Base-by-base conservation (phyloP, 2,329 filamentous ascomycete genomes). In the Herpomyces periplanetae region DNA sequence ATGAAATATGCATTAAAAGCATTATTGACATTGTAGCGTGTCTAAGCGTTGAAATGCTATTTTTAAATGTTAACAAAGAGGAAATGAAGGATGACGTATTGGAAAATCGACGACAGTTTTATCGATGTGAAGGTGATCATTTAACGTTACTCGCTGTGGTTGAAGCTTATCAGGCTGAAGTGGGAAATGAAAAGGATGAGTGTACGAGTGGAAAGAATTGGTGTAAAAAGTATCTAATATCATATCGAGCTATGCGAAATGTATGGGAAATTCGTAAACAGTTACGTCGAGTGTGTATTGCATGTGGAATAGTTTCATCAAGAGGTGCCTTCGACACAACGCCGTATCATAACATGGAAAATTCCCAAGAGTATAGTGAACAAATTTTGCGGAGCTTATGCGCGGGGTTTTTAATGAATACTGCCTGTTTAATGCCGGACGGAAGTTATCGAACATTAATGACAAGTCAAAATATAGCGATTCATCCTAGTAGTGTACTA, bases 1-100 rank as follows among this genome's bases (percentile, higher is more conserved):
- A 60, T 0, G 52, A 61, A 16, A 51, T n/a, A n/a, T n/a, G n/a
- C n/a, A n/a, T n/a, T n/a, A n/a, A n/a, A n/a, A n/a, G n/a, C n/a
- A n/a, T n/a, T n/a, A n/a, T n/a, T n/a, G n/a, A n/a, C n/a, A n/a
- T n/a, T n/a, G n/a, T 60, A 19, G 50, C 55, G 1, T 51, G 48
- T 17, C 40, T 61, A n/a, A 55, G 49, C 24, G 52, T 57, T 1
- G 55, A 61, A 29, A 55, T 49, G 27, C 46, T 61, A 12, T 60
- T 58, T 31, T 12, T 17, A 12, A 50, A 52, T 23, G 40, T 49
- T 3, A 44, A 45, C 2, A 51, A 48, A 0, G 52, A 58, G 27
- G 51, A 57, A 27, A 49, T 44, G 24, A 50, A 51, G 25, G 50
- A 57, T 29, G 42, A 48, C 25, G 52, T 51, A 1, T 44, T 50